Conservation (phyloP, 345 rosid genomes). For the Populus deltoides region DNA sequence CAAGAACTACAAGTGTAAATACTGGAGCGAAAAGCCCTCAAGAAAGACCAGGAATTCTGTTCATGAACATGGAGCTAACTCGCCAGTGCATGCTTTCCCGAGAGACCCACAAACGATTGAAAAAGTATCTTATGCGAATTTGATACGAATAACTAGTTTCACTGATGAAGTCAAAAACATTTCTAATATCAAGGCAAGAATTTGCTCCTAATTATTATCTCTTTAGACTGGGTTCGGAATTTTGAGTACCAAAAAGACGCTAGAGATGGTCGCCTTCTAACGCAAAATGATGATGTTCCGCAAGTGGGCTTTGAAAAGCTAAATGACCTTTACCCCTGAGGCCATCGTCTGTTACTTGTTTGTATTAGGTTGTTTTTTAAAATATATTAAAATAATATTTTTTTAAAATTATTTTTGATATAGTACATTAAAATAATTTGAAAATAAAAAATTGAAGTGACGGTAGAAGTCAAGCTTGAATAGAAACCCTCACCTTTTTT, state of each 20-base stretch:
- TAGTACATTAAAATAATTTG: too few relatives aligned
- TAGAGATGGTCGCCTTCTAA: slow-evolving; percentile 35
- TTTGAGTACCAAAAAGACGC: slow-evolving; percentile 17
- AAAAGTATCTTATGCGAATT: slow-evolving; percentile 7
- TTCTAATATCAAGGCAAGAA: slow-evolving; percentile 25
- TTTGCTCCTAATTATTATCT: slow-evolving; percentile 27
- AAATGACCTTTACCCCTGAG: slow-evolving; percentile 18
- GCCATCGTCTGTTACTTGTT: neutral
- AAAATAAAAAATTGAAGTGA: slow-evolving; percentile 8
- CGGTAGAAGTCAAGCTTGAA: neutral
- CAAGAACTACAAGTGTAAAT: too few relatives aligned
- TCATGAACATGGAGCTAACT: too few relatives aligned
- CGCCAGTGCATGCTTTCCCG: too few relatives aligned
- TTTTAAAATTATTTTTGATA: too few relatives aligned
- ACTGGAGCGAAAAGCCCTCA: too few relatives aligned
- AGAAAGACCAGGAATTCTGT: too few relatives aligned
- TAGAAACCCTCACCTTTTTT: too few relatives aligned
- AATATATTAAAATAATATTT: too few relatives aligned
- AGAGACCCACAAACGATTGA: neutral
- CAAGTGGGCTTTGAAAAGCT: slow-evolving; percentile 52
- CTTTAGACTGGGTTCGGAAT: slow-evolving; percentile 19
- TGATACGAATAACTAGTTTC: neutral
- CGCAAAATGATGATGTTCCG: slow-evolving; percentile 67
- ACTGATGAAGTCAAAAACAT: neutral
- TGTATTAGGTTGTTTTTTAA: too few relatives aligned